These are phyloP conservation scores for Coffea humblotiana DNA, from an alignment of 305 asterid species.

Conservation along the genomic window DNA sequence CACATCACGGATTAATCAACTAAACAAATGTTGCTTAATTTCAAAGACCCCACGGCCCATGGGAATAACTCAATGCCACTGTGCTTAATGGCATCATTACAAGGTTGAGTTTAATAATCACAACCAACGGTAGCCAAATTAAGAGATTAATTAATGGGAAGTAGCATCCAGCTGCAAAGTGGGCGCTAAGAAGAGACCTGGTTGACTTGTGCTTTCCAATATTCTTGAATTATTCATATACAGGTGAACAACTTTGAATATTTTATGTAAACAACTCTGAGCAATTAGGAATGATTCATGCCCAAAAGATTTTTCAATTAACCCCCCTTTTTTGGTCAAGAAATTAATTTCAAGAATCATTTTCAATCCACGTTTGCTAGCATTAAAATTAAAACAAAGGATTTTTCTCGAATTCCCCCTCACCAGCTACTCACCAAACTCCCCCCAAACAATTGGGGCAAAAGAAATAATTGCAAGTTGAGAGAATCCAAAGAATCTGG, in stretches of 20 bases:
- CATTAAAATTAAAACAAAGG: neutral
- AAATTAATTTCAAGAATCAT: neutral
- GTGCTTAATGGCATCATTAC: slow-evolving; percentile 5
- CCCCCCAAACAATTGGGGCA: neutral
- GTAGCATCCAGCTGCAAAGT: neutral
- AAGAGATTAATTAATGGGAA: slow-evolving; percentile 4
- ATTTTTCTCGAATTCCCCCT: neutral
- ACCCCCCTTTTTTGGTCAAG: no score
- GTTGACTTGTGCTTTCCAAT: neutral
- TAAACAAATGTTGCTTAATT: neutral
- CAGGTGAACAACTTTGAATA: neutral
- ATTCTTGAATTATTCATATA: no score
- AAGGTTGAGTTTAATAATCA: neutral
- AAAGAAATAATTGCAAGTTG: neutral
- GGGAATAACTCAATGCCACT: neutral
- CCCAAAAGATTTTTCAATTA: no score
- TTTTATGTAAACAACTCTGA: neutral
- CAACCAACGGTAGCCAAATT: slow-evolving; percentile 14
- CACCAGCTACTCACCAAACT: neutral
- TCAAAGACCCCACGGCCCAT: neutral
- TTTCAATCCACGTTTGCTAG: neutral
- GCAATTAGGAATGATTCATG: no score
- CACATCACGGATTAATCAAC: neutral
- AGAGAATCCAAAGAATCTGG: neutral
- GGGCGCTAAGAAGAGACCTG: neutral